Base-by-base conservation (phyloP, 345 rosid genomes). In the Limnanthes douglasii region DNA sequence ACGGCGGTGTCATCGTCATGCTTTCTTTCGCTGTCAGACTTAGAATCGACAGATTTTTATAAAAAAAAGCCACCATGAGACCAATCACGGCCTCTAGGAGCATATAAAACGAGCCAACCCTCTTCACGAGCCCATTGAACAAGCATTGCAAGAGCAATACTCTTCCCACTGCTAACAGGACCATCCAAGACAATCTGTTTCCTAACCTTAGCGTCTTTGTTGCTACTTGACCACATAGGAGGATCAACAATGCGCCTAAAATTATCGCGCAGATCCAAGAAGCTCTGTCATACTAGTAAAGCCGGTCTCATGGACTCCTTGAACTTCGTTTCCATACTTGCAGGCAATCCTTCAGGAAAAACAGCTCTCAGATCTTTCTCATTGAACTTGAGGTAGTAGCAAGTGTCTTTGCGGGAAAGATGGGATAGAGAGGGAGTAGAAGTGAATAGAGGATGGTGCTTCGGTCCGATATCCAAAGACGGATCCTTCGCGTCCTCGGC, bases 41-140 rank as follows among this genome's bases (percentile, higher is more conserved):
- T n/a, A n/a, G n/a, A n/a, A n/a, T n/a, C n/a, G n/a, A n/a, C n/a
- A n/a, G 88, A 45, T 80, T 78, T 59, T 77, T 80, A 56, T 80
- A 77, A 51, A 68, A 80, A 53, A 60, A 84, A n/a, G 10, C 92
- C 98, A 17, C 98, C 85, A 45, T 73, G 98, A 46, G 95, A 68
- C 94, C 98, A 90, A 31, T 77, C 77, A 31, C 88, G 56, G 31
- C 88, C 96, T 51, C 56, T 69, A 2, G 94, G 96, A 21, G 64
- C 88, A 77, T 90, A 90, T 7, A 90, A 65, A 45, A 90, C 94
- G 15, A 90, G 60, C 96, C 98, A 84, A 31, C 96, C 98, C 54
- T 90, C 85, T 5, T 84, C 76, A 31, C 96, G 86, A 55, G 98
- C 98, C 96, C 96, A 90, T 17, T 75, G 78, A 44, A 90, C 98